phyloP scores from a whole-genome alignment of 2,329 filamentous ascomycete species.

The Pleurostoma richardsiae region DNA sequence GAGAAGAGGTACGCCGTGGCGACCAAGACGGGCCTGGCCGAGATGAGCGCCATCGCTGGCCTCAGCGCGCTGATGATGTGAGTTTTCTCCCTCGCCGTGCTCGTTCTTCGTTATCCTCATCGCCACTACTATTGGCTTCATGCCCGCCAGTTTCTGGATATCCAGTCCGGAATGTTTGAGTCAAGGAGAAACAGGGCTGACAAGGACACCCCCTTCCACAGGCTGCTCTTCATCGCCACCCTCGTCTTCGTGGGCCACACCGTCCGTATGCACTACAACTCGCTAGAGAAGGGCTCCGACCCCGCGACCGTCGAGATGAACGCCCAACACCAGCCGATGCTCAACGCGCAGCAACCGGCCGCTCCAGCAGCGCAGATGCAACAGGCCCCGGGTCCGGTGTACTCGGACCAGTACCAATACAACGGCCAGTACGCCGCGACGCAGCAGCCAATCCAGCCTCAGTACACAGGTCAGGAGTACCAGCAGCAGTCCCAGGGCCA shows the following conservation, averaged over 20 bases:
- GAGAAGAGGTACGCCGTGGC: conserved; percentile 15
- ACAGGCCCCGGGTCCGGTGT: neutral
- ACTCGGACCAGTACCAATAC: neutral
- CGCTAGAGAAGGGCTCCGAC: conserved; percentile 10
- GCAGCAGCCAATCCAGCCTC: conserved; percentile 6
- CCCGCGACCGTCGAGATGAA: conserved; percentile 21
- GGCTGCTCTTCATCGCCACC: conserved; percentile 15
- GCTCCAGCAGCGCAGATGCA: neutral
- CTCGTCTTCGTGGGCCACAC: conserved; percentile 19
- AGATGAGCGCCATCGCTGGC: conserved; percentile 22
- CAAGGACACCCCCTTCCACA: neutral
- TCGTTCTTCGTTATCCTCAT: too few relatives aligned
- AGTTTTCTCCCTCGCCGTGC: conserved; percentile 2
- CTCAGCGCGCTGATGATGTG: conserved; percentile 21
- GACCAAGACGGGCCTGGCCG: conserved; percentile 11
- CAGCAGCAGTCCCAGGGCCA: conserved; percentile 2
- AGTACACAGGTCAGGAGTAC: conserved; percentile 11
- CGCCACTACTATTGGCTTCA: too few relatives aligned
- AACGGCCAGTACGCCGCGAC: conserved; percentile 11
- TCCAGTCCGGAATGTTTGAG: too few relatives aligned
- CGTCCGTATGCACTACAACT: conserved; percentile 17
- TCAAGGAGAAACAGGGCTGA: too few relatives aligned
- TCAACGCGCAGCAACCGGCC: conserved; percentile 5
- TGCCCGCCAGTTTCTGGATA: too few relatives aligned
- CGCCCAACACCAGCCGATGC: conserved; percentile 13